These are phyloP conservation scores for Yamadazyma friedrichii DNA, from an alignment of 1,139 yeast genomes.

Conservation along the genomic window DNA sequence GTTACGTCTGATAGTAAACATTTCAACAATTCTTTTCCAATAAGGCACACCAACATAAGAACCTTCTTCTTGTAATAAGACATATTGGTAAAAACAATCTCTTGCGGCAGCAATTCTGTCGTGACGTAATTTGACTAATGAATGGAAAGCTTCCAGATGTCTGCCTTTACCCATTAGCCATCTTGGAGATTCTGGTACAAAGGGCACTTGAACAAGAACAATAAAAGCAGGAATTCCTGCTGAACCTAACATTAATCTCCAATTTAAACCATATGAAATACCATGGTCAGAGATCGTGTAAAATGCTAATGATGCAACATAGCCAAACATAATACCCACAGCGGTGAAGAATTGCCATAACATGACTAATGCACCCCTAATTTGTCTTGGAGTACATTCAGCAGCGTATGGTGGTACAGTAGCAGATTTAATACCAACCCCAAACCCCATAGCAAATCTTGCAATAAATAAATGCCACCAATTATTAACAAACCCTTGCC, in stretches of 20 bases:
- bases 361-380: slow-evolving; percentile 82
- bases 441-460: slow-evolving; percentile 70
- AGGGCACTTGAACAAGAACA: slow-evolving; percentile 64
- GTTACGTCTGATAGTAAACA: slow-evolving; percentile 72
- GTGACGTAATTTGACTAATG: slow-evolving; percentile 50
- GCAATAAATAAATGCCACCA: slow-evolving; percentile 82
- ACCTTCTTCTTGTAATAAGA: slow-evolving; percentile 65
- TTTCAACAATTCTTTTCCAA: slow-evolving; percentile 47
- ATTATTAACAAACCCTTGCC: slow-evolving; percentile 70
- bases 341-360: slow-evolving; percentile 91
- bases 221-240: slow-evolving; percentile 73
- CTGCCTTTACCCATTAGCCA: slow-evolving; percentile 73
- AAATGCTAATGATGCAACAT: slow-evolving; percentile 65
- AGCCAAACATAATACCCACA: slow-evolving; percentile 82
- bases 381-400: slow-evolving; percentile 73
- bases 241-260: slow-evolving; percentile 83
- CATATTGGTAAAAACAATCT: slow-evolving; percentile 71
- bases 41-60: slow-evolving; percentile 51
- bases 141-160: slow-evolving; percentile 55
- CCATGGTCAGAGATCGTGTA: slow-evolving; percentile 35
- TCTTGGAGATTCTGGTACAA: slow-evolving; percentile 78
- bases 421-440: slow-evolving; percentile 79
- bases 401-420: slow-evolving; percentile 84
- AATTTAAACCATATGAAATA: slow-evolving; percentile 52
- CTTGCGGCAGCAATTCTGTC: slow-evolving; percentile 67